These are phyloP conservation scores for Phaeotremella fagi DNA, from an alignment of 768 basidiomycete genomes.

Conservation along the genomic window DNA sequence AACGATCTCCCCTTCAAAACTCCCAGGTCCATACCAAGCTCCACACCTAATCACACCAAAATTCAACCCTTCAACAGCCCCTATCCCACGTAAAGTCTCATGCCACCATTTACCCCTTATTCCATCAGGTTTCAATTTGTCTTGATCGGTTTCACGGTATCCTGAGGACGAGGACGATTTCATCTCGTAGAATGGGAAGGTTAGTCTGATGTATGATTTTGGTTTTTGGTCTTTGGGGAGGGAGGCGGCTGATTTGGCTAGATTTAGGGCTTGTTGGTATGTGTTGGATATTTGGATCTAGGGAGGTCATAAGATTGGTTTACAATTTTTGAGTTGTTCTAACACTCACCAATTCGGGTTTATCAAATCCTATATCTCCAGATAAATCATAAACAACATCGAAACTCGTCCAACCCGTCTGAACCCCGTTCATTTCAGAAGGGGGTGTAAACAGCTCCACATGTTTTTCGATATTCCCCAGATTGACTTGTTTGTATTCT, in stretches of 20 bases:
- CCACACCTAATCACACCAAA: slow-evolving; percentile 35
- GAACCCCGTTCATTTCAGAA: slow-evolving; percentile 3
- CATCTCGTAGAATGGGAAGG: slow-evolving; percentile 45
- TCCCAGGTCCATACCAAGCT: slow-evolving; percentile 41
- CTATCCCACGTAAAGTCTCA: slow-evolving; percentile 38
- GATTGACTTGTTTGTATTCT: slow-evolving; percentile 44
- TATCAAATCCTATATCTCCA: slow-evolving; percentile 41
- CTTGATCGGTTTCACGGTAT: slow-evolving; percentile 24
- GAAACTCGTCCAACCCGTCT: slow-evolving; percentile 14
- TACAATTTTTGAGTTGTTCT: background rate
- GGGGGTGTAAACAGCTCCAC: slow-evolving; percentile 32
- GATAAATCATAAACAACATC: slow-evolving; percentile 45
- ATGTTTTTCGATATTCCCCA: slow-evolving; percentile 21
- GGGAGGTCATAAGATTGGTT: background rate
- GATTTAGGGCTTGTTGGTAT: slow-evolving; percentile 32
- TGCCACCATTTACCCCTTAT: slow-evolving; percentile 45
- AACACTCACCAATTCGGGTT: slow-evolving; percentile 39
- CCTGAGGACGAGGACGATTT: slow-evolving; percentile 35
- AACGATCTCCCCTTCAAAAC: slow-evolving; percentile 36
- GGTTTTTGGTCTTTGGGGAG: slow-evolving; percentile 15
- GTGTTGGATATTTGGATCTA: slow-evolving; percentile 44
- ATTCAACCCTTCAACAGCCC: slow-evolving; percentile 26
- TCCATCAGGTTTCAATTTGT: slow-evolving; percentile 38
- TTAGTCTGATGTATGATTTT: slow-evolving; percentile 38
- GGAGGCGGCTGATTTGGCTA: slow-evolving; percentile 32